Conservation (phyloP, 2,329 filamentous ascomycete species). For the Sporothrix globosa region DNA sequence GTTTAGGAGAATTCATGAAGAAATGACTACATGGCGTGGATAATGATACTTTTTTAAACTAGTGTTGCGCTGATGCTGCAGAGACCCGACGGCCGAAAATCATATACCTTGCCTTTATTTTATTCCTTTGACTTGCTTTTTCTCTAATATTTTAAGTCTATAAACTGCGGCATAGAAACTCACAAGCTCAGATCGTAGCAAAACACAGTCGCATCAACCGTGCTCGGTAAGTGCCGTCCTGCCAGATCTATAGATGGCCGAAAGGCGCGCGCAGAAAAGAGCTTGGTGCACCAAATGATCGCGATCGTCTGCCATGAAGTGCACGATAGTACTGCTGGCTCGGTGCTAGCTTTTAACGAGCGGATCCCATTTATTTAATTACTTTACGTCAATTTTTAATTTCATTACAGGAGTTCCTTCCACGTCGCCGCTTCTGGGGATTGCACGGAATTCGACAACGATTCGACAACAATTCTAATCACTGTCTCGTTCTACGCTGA, state of each 20-base stretch:
- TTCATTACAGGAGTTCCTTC: background rate
- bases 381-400: background rate
- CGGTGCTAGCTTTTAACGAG: background rate
- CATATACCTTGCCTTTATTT: background rate
- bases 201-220: background rate
- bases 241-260: background rate
- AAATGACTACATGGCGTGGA: background rate
- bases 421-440: too few species aligned
- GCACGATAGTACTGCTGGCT: background rate
- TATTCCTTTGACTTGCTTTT: background rate
- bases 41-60: too few species aligned
- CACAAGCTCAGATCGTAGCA: too few species aligned
- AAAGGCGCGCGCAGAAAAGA: background rate
- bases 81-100: background rate
- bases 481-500: too few species aligned
- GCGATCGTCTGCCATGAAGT: background rate
- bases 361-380: background rate
- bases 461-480: background rate
- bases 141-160: background rate
- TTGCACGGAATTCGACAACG: background rate
- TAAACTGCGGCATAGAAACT: constrained; percentile 9
- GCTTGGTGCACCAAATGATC: background rate
- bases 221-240: background rate
- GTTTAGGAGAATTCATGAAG: background rate
- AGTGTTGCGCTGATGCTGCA: background rate